Percentiles rank a stretch among this genome's conserved stretches.
phyloP scores from a whole-genome alignment of 495 filamentous ascomycete genomes.

The Penicillium antarcticum region DNA sequence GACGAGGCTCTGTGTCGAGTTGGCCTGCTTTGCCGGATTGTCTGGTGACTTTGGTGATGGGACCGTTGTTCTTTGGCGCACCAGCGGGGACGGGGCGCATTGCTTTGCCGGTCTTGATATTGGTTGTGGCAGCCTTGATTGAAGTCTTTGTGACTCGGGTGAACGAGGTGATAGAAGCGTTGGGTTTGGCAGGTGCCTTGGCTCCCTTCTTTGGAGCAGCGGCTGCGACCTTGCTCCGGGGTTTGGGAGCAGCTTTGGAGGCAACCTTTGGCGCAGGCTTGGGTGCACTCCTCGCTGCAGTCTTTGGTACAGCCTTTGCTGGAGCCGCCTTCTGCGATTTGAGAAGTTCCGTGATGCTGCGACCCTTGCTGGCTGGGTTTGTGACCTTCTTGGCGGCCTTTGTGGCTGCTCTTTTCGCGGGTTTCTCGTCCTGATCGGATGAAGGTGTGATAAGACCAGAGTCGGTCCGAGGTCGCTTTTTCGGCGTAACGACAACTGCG shows the following conservation, averaged over 20 bases:
- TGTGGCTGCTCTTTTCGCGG: constrained; percentile 12
- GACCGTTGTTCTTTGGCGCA: constrained; percentile 41
- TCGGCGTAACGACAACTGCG: constrained; percentile 44
- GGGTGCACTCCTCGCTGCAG: constrained; percentile 1
- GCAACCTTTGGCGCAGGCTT: constrained; percentile 8
- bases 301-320: constrained; percentile 7
- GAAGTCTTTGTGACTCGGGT: constrained; percentile 36
- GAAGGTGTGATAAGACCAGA: constrained; percentile 64
- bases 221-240: constrained; percentile 3
- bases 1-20: neutral
- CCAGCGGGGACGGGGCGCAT: constrained; percentile 40
- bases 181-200: constrained; percentile 16
- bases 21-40: neutral
- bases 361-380: constrained; percentile 31
- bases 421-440: constrained; percentile 43
- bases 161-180: constrained; percentile 35
- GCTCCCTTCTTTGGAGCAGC: constrained; percentile 19
- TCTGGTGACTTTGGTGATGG: constrained; percentile 17
- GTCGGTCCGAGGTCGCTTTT: constrained; percentile 30
- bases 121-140: constrained; percentile 12
- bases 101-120: constrained; percentile 32
- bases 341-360: constrained; percentile 28
- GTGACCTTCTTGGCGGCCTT: constrained; percentile 7
- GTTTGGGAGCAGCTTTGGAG: constrained; percentile 14
- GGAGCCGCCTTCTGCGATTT: constrained; percentile 1